Conservation (phyloP, 1,139 yeast genomes). For the Saccharomyces pastorianus region DNA sequence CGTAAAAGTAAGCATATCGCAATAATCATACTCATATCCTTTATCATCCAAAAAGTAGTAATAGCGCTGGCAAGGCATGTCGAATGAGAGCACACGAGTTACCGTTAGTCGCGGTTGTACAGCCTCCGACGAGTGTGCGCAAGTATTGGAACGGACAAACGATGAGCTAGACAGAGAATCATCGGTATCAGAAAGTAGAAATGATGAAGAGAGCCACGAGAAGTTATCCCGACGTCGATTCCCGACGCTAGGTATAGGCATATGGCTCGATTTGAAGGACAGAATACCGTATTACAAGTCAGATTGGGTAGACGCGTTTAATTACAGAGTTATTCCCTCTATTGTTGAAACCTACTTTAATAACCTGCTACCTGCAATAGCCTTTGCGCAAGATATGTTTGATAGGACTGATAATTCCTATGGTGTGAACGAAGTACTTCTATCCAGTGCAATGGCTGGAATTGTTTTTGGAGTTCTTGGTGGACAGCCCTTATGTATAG, state of each 20-base stretch:
- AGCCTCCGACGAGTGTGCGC: neutral
- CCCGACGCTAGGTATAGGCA: conserved; percentile 29
- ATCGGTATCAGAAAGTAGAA: neutral
- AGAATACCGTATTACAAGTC: conserved; percentile 55
- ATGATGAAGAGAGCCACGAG: neutral
- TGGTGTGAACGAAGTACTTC: conserved; percentile 83
- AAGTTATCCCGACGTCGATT: conserved; percentile 7
- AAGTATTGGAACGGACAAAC: neutral
- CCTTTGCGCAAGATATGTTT: conserved; percentile 96
- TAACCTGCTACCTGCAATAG: conserved; percentile 84
- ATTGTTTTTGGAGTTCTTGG: conserved; percentile 75
- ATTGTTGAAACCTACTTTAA: conserved; percentile 79
- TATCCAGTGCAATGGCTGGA: conserved; percentile 84
- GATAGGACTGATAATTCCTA: conserved; percentile 78
- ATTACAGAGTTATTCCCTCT: conserved; percentile 85
- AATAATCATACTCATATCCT: neutral
- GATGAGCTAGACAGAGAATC: neutral
- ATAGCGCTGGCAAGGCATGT: neutral
- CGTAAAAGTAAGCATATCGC: neutral
- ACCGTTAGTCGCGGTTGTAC: neutral
- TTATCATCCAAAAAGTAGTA: neutral
- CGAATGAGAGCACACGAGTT: neutral
- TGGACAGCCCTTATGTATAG: conserved; percentile 90
- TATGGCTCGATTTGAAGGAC: conserved; percentile 31
- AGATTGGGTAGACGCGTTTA: conserved; percentile 77